phyloP scores from a whole-genome alignment of 768 basidiomycete genomes.

The Boletus bicolor region DNA sequence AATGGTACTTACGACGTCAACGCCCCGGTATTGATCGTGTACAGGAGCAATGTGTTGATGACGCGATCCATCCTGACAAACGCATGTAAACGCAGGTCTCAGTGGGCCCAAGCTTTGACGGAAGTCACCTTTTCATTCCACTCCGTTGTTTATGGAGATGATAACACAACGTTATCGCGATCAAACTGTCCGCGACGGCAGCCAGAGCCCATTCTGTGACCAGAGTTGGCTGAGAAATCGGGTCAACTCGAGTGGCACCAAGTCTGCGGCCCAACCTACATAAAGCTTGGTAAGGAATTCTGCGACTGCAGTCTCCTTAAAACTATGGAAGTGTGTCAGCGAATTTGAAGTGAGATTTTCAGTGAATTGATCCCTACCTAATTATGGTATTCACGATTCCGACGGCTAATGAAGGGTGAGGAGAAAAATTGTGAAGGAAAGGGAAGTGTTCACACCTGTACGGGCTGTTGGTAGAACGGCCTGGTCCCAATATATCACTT shows the following conservation, averaged over 20 bases:
- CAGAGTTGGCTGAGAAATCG: neutral
- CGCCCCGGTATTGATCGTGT: slow-evolving; percentile 4
- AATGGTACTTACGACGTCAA: slow-evolving; percentile 4
- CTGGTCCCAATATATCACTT: neutral
- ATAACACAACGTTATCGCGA: slow-evolving; percentile 9
- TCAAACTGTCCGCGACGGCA: slow-evolving; percentile 4
- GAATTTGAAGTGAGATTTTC: neutral
- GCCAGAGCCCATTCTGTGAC: neutral
- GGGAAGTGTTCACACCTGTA: slow-evolving; percentile 1
- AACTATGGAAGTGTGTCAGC: slow-evolving; percentile 4
- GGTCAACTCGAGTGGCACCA: neutral
- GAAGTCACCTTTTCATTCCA: slow-evolving; percentile 5
- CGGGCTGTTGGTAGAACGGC: slow-evolving; percentile 6
- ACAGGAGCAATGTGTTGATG: slow-evolving; percentile 17
- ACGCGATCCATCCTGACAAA: slow-evolving; percentile 13
- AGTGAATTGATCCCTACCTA: neutral
- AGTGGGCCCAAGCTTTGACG: neutral
- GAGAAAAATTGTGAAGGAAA: no score
- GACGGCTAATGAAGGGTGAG: slow-evolving; percentile 2
- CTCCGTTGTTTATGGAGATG: slow-evolving; percentile 10
- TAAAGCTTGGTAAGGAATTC: neutral
- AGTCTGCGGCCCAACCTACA: neutral
- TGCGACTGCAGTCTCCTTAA: neutral
- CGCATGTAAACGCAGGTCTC: neutral
- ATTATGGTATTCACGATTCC: slow-evolving; percentile 6